Evolutionary conservation across 495 filamentous ascomycete genomes (phyloP), one percentile per base, ranked within the genome.

Genomic region (Clavariopsis aquatica): DNA sequence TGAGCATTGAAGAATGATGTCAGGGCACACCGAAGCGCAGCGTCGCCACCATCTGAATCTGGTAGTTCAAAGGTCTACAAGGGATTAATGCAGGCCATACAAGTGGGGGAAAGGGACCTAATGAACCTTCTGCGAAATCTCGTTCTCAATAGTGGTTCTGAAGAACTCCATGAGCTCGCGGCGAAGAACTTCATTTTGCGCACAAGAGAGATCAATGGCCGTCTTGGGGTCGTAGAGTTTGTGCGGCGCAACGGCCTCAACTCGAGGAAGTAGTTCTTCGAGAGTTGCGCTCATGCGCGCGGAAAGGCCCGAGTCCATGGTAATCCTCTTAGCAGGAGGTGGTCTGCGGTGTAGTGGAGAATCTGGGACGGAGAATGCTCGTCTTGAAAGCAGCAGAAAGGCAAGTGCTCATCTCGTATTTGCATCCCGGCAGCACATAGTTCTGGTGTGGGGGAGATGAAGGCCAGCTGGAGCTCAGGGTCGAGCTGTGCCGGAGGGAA

Each of bases 1-100:
- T 64, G 55, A 12, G n/a, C 6, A 55, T 64, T 69, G 31, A 69
- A 56, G 26, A 69, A 69, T 1, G 60, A 54, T 17, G 60, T 29
- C n/a, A 69, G 28, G 20, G 60, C 54, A 20, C 28, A 22, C 9
- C 65, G 65, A 12, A 60, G 60, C 3, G 8, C 19, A 10, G 31
- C 19, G 26, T 68, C 65, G 9, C 55, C 65, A 27, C 58, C 65
- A 29, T 45, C 27, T 1, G 51, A 20, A 24, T 10, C 15, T 19
- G 64, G 49, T 10, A 52, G 45, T 20, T 26, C 52, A 36, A 67
- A 67, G 0, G 17, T 27, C 64, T 66, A 22, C 19, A 49, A n/a
- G 24, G 19, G 9, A 1, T 63, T 17, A 56, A 24, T 31, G 22
- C 6, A 34, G 6, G 38, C 13, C 15, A 3, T 43, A 27, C 0